Evolutionary conservation across 108 stramenopile species (phyloP), one percentile per base, ranked within the genome.

Genomic region (Aureococcus anophagefferens): DNA sequence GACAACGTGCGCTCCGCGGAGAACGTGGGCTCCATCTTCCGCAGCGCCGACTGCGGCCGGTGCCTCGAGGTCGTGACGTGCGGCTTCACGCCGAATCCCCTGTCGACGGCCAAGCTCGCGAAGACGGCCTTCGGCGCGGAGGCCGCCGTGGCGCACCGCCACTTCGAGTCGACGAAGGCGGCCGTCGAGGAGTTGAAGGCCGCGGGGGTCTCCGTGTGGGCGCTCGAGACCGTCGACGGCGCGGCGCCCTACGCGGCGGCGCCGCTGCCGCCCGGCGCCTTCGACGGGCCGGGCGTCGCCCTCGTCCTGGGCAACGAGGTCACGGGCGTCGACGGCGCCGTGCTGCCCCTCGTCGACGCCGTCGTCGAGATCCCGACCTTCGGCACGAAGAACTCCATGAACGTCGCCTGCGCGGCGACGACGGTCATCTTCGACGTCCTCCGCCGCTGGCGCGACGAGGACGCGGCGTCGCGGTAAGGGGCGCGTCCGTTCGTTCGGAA

Each of bases 251-350:
- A 67, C n/a, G 14, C 28, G 14, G 5, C 25, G 4, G 36, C 40
- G 0, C 28, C 40, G 51, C 68, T 21, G 33, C 35, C 64, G 46
- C 40, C 63, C 37, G 36, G 45, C 37, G 4, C 30, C 16, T 44
- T 44, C 9, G 35, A 35, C 1, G 21, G 28, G 30, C 46, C 68
- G 35, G 86, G 87, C 45, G 77, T 83, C 62, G 85, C 80, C 4
- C 77, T 94, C 70, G 80, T 94, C 15, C 72, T 94, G 0, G 93
- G 93, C 16, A 94, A 94, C 67, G 93, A 94, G 79, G 89, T 94
- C 36, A 91, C 86, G 63, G 87, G 87, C 25, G 85, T 88, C 0
- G 87, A 88, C 64, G 77, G 77, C 30, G 83, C 80, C 62, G 80
- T 88, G 28, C 68, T 88, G 74, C 81, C 79, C 4, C 34, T 75